A percentile compares a stretch with the other conserved stretches of the same genome.
These are phyloP conservation scores for Fraxinus baroniana DNA, from an alignment of 305 asterid species.

Conservation along the genomic window DNA sequence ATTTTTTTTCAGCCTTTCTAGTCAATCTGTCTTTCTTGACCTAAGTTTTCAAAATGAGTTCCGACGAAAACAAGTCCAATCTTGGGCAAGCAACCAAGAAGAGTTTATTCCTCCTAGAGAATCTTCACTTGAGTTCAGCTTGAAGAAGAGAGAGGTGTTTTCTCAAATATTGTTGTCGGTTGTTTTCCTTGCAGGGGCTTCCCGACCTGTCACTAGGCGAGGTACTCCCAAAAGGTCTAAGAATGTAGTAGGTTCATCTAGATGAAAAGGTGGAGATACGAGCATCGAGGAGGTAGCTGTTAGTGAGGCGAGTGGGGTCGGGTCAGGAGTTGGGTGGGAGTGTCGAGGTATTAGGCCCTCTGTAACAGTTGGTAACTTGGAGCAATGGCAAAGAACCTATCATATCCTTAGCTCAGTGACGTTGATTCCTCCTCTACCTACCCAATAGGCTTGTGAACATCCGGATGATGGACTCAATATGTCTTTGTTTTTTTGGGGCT, in stretches of 20 bases:
- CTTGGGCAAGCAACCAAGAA: neutral
- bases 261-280: neutral
- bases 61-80: no score
- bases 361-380: neutral
- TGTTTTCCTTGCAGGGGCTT: neutral
- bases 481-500: neutral
- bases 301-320: neutral
- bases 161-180: no score
- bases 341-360: neutral
- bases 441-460: neutral
- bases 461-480: no score
- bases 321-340: neutral
- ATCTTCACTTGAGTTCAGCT: neutral
- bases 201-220: neutral
- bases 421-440: neutral
- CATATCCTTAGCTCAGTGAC: neutral
- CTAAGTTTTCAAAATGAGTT: no score
- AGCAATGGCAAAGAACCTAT: neutral
- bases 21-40: no score
- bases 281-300: neutral
- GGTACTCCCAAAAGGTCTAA: neutral
- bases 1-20: no score
- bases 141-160: neutral
- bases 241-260: neutral
- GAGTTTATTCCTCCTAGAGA: neutral